Conservation (phyloP, 148 eudicot species). For the Drosera capensis region DNA sequence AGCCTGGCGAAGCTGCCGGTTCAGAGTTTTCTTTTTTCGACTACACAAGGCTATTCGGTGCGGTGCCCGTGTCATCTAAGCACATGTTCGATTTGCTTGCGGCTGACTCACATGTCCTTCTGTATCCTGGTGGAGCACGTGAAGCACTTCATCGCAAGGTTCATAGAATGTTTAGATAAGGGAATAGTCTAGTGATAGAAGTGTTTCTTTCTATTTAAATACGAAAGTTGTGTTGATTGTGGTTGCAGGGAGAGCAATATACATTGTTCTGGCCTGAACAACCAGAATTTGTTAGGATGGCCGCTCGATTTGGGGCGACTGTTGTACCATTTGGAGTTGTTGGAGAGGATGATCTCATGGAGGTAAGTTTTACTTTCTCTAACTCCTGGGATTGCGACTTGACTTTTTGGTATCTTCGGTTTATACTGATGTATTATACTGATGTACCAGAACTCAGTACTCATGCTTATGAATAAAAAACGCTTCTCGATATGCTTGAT, state of each 20-base stretch:
- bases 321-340: constrained; percentile 74
- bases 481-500: no score
- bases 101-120: constrained; percentile 52
- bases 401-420: background rate
- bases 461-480: no score
- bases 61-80: constrained; percentile 53
- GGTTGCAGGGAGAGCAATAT: constrained; percentile 58
- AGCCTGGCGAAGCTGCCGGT: no score
- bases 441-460: no score
- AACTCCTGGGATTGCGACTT: background rate
- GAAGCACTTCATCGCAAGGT: constrained; percentile 82
- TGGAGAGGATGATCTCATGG: constrained; percentile 66
- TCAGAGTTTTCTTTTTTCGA: no score
- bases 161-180: background rate
- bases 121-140: constrained; percentile 74
- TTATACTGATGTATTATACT: no score
- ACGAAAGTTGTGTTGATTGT: background rate
- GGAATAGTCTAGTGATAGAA: background rate
- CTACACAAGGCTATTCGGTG: constrained; percentile 57
- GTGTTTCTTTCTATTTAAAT: background rate
- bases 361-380: constrained; percentile 24
- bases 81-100: constrained; percentile 41
- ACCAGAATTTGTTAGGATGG: constrained; percentile 73
- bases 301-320: constrained; percentile 76
- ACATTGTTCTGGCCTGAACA: constrained; percentile 72